Evolutionary conservation across 208 protist genomes (phyloP).

Genomic region (Leishmania turanica): DNA sequence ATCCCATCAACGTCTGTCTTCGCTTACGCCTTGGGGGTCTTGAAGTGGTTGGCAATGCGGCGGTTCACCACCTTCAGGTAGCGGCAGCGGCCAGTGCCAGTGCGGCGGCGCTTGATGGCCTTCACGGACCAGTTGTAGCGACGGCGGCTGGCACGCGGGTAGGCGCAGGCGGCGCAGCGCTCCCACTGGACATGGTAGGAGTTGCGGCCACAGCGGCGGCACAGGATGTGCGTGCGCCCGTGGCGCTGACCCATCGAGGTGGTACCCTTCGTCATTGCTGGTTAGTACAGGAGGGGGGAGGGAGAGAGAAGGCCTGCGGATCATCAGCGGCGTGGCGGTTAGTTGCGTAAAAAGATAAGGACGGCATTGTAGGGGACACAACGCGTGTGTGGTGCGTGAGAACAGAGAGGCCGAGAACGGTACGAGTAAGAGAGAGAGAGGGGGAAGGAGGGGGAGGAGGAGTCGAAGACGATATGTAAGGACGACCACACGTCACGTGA

Average conservation of each 20-base stretch:
- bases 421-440: neutral
- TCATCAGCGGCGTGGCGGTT: neutral
- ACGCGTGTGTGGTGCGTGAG: neutral
- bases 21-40: slow-evolving; percentile 82
- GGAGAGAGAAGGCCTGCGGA: neutral
- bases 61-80: slow-evolving; percentile 97
- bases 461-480: neutral
- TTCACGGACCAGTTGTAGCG: slow-evolving; percentile 98
- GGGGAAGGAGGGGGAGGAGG: neutral
- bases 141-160: slow-evolving; percentile 96
- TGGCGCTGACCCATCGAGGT: slow-evolving; percentile 91
- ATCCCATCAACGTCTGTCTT: neutral
- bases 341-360: neutral
- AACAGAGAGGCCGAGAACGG: neutral
- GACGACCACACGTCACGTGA: neutral
- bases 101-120: slow-evolving; percentile 97
- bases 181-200: slow-evolving; percentile 98
- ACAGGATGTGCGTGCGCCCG: slow-evolving; percentile 97
- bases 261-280: slow-evolving; percentile 90
- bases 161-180: slow-evolving; percentile 98
- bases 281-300: slow-evolving; percentile 1
- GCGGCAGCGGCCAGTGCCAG: slow-evolving; percentile 98
- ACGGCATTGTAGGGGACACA: neutral
- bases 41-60: slow-evolving; percentile 98
- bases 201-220: slow-evolving; percentile 97